These are phyloP conservation scores for Trypanosoma mega DNA, from an alignment of 208 protist genomes.

Conservation along the genomic window DNA sequence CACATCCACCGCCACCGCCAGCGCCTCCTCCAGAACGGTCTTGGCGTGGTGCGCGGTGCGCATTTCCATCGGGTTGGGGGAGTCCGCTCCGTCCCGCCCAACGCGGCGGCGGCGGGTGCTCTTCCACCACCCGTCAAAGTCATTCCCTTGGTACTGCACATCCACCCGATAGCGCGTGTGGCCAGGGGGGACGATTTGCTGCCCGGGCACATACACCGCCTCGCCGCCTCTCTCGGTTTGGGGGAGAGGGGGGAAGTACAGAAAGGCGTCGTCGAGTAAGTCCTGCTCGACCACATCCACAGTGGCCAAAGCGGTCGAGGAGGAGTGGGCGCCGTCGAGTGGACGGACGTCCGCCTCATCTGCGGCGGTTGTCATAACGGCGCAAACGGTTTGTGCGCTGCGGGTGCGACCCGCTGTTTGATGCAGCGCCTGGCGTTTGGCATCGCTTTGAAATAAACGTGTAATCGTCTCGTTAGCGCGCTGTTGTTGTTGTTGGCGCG, in stretches of 20 bases:
- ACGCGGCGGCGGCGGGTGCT: conserved; percentile 38
- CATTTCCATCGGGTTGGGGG: conserved; percentile 15
- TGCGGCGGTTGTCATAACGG: conserved; percentile 12
- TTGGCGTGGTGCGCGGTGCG: conserved; percentile 35
- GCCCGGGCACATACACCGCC: conserved; percentile 67
- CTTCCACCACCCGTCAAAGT: conserved; percentile 90
- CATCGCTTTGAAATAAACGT: conserved; percentile 29
- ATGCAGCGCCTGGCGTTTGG: conserved; percentile 9
- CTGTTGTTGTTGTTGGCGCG: background rate
- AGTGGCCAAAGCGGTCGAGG: conserved; percentile 1
- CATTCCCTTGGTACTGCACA: conserved; percentile 85
- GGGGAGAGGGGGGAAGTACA: conserved; percentile 52
- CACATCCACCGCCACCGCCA: conserved; percentile 79
- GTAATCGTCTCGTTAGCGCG: conserved; percentile 22
- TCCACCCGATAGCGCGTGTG: conserved; percentile 85
- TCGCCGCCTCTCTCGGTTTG: background rate
- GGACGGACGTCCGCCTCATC: conserved; percentile 29
- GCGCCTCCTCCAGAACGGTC: conserved; percentile 76
- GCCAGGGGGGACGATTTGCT: conserved; percentile 80
- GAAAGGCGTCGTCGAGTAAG: conserved; percentile 76
- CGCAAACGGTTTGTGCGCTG: conserved; percentile 19
- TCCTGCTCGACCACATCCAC: conserved; percentile 67
- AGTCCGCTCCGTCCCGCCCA: conserved; percentile 4
- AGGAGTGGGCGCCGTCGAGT: background rate
- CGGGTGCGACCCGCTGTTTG: conserved; percentile 19